These are phyloP conservation scores for Graphilbum ipis-grandicollis DNA, from an alignment of 2,329 filamentous ascomycete genomes.

Conservation along the genomic window DNA sequence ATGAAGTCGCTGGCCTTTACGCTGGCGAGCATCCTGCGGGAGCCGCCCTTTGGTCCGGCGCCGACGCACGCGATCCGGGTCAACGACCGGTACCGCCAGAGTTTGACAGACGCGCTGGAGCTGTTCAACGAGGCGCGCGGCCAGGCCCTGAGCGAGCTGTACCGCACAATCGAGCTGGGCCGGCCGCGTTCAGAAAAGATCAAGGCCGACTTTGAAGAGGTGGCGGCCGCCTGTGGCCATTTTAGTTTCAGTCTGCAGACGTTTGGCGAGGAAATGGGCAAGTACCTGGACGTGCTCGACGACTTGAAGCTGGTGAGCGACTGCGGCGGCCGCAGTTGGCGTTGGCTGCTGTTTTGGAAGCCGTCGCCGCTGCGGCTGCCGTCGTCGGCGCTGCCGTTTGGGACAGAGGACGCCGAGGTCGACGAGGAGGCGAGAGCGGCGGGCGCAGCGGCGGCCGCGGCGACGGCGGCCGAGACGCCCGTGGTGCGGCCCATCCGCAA, in stretches of 20 bases:
- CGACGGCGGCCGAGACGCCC: conserved; percentile 4
- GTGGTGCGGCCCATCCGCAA: conserved; percentile 30
- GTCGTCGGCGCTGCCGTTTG: conserved; percentile 13
- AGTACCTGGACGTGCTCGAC: conserved; percentile 68
- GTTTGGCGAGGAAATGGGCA: conserved; percentile 77
- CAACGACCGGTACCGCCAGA: conserved; percentile 65
- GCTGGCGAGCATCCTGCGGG: conserved; percentile 70
- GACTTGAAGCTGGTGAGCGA: conserved; percentile 61
- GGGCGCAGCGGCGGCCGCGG: background rate
- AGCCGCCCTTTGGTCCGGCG: conserved; percentile 61
- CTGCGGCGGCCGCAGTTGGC: conserved; percentile 49
- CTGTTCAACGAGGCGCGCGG: conserved; percentile 63
- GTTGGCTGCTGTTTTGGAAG: conserved; percentile 72
- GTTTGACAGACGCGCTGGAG: conserved; percentile 61
- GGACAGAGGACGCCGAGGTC: conserved; percentile 9
- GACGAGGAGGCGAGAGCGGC: background rate
- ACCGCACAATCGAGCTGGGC: conserved; percentile 59
- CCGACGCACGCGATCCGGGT: conserved; percentile 53
- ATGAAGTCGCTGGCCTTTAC: conserved; percentile 95
- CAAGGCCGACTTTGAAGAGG: conserved; percentile 89
- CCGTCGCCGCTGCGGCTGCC: conserved; percentile 4
- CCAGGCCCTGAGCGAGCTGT: conserved; percentile 62
- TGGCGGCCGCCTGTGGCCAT: conserved; percentile 92
- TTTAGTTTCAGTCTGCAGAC: conserved; percentile 86
- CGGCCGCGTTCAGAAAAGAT: conserved; percentile 53